Conservation (phyloP, 345 rosid genomes). For the Isatis tinctoria region DNA sequence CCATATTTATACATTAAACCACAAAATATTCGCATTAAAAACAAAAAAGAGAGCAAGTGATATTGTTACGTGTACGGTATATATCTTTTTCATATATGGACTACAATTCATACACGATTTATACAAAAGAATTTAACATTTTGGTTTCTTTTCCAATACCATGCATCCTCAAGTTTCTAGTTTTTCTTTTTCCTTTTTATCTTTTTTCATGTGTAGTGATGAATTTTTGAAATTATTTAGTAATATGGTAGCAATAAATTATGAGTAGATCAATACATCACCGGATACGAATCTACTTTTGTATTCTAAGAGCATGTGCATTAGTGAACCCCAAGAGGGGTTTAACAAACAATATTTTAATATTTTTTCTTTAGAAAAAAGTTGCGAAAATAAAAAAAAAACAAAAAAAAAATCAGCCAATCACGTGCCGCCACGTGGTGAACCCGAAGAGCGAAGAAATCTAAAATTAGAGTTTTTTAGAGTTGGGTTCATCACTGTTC, state of each 20-base stretch:
- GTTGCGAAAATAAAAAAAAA: no score
- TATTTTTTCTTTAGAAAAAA: no score
- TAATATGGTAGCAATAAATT: not conserved
- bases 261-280: not conserved
- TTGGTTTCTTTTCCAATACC: not conserved
- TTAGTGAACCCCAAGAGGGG: no score
- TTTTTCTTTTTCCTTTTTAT: not conserved
- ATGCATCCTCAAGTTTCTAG: not conserved
- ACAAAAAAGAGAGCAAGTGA: not conserved
- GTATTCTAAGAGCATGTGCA: no score
- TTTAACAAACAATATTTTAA: no score
- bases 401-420: no score
- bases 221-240: not conserved
- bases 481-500: no score
- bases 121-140: not conserved
- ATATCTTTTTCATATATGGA: not conserved
- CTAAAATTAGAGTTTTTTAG: no score
- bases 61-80: not conserved
- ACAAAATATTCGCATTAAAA: not conserved
- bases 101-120: not conserved
- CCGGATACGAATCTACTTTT: not conserved
- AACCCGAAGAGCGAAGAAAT: no score
- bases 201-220: not conserved
- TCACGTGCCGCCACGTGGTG: no score
- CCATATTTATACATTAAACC: slow-evolving; percentile 18